A percentile compares a stretch with the other conserved stretches of the same genome.
These are phyloP conservation scores for Salix arbutifolia DNA, from an alignment of 345 rosid species.

Conservation along the genomic window DNA sequence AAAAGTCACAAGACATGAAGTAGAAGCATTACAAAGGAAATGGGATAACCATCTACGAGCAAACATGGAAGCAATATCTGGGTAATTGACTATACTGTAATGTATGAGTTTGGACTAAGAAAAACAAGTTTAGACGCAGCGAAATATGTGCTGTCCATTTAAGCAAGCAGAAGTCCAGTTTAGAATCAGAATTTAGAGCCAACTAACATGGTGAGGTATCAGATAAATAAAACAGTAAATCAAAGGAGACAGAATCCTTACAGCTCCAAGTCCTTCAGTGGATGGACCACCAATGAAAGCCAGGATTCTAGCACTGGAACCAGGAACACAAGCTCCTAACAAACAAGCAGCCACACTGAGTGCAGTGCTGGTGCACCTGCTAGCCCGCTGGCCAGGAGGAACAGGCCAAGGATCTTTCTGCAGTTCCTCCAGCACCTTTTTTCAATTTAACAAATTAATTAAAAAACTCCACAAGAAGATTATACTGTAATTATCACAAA, in stretches of 20 bases:
- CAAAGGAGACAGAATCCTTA: constrained; percentile 26
- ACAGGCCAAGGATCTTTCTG: constrained; percentile 80
- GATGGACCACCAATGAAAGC: constrained; percentile 96
- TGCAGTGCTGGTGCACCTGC: constrained; percentile 87
- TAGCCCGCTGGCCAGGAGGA: constrained; percentile 67
- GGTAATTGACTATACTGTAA: neutral
- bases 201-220: neutral
- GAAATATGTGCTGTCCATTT: neutral
- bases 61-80: neutral
- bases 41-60: neutral
- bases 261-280: constrained; percentile 83
- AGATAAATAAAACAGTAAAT: neutral
- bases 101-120: neutral
- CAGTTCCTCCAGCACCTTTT: constrained; percentile 81
- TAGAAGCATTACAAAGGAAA: neutral
- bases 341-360: constrained; percentile 78
- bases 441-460: neutral
- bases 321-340: constrained; percentile 93
- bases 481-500: neutral
- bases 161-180: neutral
- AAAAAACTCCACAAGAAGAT: neutral
- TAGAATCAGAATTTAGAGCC: neutral
- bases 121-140: neutral
- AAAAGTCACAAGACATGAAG: neutral
- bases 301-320: constrained; percentile 92